These are phyloP conservation scores for Mortierella polycephala DNA, from an alignment of 371 early-diverging fungal species.

Conservation along the genomic window DNA sequence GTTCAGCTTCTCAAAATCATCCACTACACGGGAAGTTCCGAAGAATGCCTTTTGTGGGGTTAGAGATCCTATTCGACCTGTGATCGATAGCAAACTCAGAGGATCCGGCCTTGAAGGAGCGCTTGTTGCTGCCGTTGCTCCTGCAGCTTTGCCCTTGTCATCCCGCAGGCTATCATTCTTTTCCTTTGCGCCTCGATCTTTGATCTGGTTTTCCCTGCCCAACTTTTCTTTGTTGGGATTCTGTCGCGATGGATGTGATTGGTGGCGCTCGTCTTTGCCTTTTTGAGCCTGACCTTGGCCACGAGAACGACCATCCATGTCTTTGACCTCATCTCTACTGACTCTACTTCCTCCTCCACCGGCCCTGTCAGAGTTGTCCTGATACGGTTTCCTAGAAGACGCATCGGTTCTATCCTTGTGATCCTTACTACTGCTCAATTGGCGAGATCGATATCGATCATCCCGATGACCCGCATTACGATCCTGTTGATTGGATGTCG, in stretches of 20 bases:
- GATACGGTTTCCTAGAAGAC: constrained; percentile 5
- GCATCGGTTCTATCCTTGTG: constrained; percentile 6
- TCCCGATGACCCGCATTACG: constrained; percentile 14
- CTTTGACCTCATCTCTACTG: constrained; percentile 12
- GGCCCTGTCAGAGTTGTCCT: constrained; percentile 5
- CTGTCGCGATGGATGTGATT: constrained; percentile 11
- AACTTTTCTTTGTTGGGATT: constrained; percentile 2
- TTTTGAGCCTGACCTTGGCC: constrained; percentile 20
- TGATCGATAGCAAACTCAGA: constrained; percentile 39
- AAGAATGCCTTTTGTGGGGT: constrained; percentile 51
- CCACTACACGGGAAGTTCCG: constrained; percentile 72
- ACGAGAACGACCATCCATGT: constrained; percentile 24
- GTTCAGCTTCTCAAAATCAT: constrained; percentile 75
- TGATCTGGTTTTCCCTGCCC: constrained; percentile 13
- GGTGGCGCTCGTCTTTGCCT: constrained; percentile 20
- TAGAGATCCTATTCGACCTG: constrained; percentile 41
- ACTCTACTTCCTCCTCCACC: constrained; percentile 9
- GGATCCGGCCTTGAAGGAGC: constrained; percentile 28
- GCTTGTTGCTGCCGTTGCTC: constrained; percentile 6
- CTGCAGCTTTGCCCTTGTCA: constrained; percentile 2
- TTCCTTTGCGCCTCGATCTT: constrained; percentile 8
- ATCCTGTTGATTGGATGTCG: constrained; percentile 13
- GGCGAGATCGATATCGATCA: constrained; percentile 23
- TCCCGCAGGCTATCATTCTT: neutral
- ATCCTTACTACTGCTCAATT: constrained; percentile 6